Base-by-base conservation (phyloP, 495 filamentous ascomycete species). In the Xylaria intraflava region DNA sequence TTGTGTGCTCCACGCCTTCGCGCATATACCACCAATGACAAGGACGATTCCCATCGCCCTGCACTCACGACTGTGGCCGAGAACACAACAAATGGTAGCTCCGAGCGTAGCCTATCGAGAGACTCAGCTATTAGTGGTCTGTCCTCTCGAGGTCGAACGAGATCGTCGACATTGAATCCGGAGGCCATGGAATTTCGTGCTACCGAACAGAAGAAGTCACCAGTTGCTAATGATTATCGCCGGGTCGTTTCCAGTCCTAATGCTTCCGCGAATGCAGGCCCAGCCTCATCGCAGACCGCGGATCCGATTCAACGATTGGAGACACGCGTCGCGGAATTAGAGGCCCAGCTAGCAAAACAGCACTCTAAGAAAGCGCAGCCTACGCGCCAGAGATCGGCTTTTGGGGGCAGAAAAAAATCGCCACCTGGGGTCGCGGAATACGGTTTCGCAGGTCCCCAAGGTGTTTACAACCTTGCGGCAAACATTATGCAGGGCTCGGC, bases 101-200 rank as follows among this genome's bases (percentile, higher is more conserved):
- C n/a, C 24, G 20, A 46, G 20, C 39, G 36, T 9, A 55, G 53
- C 26, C 46, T 39, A 36, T 54, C 56, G 17, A 20, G 10, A 23
- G 53, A 62, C 44, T 57, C 53, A 14, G 57, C 50, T 3, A 24
- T 62, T 24, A 49, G 52, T 42, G 59, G 44, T 22, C 10, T 53
- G 26, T 45, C 40, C 8, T 16, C n/a, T 10, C 26, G 6, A 33
- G 51, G 19, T 26, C 49, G 40, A 51, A 41, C 12, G 20, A 33
- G 46, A 22, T 46, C 46, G 31, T 44, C 31, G n/a, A 44, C 39
- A 3, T 23, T 65, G 51, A 65, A 65, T 46, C 62, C 62, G 1
- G 11, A 22, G 30, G 62, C 62, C 10, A 23, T 51, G 7, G 62
- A 65, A 27, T 65, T 65, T 29, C 50, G 35, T n/a, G 46, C 53